Conservation (phyloP, 106 monocot species). For the Apostasia shenzhenica region DNA sequence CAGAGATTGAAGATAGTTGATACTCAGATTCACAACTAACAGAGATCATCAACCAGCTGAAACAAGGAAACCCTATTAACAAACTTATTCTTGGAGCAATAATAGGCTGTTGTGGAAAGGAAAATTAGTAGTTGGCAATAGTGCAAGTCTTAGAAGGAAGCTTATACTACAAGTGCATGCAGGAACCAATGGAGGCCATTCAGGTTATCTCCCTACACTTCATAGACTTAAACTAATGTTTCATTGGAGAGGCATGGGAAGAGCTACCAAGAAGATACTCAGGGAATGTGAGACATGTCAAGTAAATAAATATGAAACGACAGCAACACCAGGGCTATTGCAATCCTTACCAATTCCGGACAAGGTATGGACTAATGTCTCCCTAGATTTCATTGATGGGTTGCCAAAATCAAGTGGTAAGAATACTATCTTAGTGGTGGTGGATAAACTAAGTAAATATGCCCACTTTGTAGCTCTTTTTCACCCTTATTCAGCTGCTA, state of each 20-base stretch:
- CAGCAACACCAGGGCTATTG: not conserved
- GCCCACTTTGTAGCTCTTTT: not conserved
- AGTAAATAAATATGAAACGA: not conserved
- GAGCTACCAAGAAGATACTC: no score
- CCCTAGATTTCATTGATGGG: not conserved
- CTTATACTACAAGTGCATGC: no score
- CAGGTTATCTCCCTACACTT: not conserved
- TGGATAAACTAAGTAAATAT: not conserved
- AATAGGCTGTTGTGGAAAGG: not conserved
- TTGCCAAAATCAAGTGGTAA: not conserved
- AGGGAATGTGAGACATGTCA: no score
- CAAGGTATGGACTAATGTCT: not conserved
- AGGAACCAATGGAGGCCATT: no score
- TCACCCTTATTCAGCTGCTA: not conserved
- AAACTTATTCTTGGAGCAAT: no score
- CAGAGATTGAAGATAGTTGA: no score
- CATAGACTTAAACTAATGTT: no score
- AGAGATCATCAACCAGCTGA: not conserved
- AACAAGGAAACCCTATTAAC: no score
- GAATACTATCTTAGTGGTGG: not conserved
- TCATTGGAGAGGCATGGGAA: no score
- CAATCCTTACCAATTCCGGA: not conserved
- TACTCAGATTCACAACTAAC: not conserved
- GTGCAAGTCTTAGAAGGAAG: no score
- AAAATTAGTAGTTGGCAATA: not conserved